Evolutionary conservation across 805 yeast genomes (phyloP), one percentile per base, ranked within the genome.

Genomic region (Nakazawaea pomicola): DNA sequence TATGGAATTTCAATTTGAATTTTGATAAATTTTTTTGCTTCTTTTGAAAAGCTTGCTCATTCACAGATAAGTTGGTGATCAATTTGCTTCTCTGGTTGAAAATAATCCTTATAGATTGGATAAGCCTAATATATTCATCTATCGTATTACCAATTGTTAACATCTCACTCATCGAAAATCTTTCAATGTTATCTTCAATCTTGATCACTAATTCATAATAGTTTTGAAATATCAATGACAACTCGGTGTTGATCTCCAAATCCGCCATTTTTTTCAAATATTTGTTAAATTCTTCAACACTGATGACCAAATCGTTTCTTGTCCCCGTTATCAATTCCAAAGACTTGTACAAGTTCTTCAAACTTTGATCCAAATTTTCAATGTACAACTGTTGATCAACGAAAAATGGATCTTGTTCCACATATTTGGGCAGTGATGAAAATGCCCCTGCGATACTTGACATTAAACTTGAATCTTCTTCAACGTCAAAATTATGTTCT

Each of bases 101-200:
- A 4, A 85, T 78, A 34, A 78, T 73, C 48, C 82, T 75, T 24
- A 88, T 74, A 21, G 95, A 85, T 8, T 83, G 80, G 19, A 90
- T 76, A 12, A 81, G 66, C 37, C 98, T 72, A 36, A 80, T 67
- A 57, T 93, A 90, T 56, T 90, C 97, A 56, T 91, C 96, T 29
- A 91, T 65, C 1, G 95, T 86, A 19, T 84, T 76, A 2, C 95
- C 95, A 35, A 91, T 64, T 0, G 96, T 88, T 47, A 91, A 65
- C 53, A 89, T 77, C 50, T 91, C 97, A 58, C 87, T 95, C 61
- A 84, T 61, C 44, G 88, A 80, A 46, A 83, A 79, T 46, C 96
- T 74, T 48, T 80, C 89, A 35, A 87, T 65, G 35, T 86, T 68
- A 39, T 86, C 91, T 50, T 78, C 78, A 19, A 90, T 72, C 47